phyloP scores from a whole-genome alignment of 192 early-diverging fungal genomes.

The Rhizophagus clarus region DNA sequence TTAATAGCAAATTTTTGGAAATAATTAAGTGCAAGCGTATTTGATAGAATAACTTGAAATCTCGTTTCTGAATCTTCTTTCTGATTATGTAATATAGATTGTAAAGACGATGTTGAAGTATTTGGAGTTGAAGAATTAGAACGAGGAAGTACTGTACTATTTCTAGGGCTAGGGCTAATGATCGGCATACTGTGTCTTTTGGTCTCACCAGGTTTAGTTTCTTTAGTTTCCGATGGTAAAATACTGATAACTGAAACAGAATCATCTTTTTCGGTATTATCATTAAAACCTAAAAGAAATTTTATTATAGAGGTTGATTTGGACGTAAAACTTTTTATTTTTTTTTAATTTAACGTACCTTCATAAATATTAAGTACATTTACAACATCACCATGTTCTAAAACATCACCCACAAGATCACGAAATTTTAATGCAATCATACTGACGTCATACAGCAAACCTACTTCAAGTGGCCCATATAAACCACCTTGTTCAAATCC shows the following conservation, averaged over 20 bases:
- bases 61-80: slow-evolving; percentile 36
- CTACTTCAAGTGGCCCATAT: slow-evolving; percentile 37
- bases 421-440: slow-evolving; percentile 49
- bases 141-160: not conserved
- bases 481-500: slow-evolving; percentile 18
- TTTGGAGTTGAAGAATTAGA: not conserved
- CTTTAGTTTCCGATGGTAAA: not conserved
- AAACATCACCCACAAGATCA: slow-evolving; percentile 52
- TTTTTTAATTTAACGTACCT: slow-evolving; percentile 28
- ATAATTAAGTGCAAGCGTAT: slow-evolving; percentile 45
- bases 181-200: not conserved
- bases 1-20: slow-evolving; percentile 63
- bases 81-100: not conserved
- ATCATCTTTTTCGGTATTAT: not conserved
- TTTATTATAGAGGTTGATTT: not conserved
- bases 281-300: not conserved
- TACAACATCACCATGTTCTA: slow-evolving; percentile 54
- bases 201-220: not conserved
- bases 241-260: not conserved
- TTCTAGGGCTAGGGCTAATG: not conserved
- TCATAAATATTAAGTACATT: slow-evolving; percentile 54
- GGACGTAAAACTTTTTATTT: not conserved
- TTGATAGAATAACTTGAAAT: slow-evolving; percentile 46
- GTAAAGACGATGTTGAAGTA: not conserved
- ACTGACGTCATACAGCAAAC: slow-evolving; percentile 26